Evolutionary conservation across 768 basidiomycete genomes (phyloP), one percentile per base, ranked within the genome.

Genomic region (Solioccasus polychromus): DNA sequence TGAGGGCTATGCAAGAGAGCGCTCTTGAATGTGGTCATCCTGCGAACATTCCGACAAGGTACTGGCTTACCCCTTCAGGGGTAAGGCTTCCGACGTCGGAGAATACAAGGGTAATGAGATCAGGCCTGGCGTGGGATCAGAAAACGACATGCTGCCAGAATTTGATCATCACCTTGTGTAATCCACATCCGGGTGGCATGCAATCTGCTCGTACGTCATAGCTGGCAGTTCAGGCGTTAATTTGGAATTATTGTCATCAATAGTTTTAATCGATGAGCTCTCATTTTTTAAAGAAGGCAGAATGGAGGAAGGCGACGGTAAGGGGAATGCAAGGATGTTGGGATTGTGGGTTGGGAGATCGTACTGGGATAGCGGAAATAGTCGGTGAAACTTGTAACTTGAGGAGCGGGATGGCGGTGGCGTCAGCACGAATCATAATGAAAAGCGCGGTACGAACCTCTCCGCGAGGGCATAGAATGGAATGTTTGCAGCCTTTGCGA

Each of bases 401-500:
- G 52, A 50, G 51, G 52, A 47, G 44, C 25, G 35, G 47, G 61
- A 57, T 53, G 53, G 51, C 49, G 45, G 39, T 51, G 57, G 49
- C 48, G 56, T 58, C 29, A 60, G 47, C 42, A 57, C 38, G 50
- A 39, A 49, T 47, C 26, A 48, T 39, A 23, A 42, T 47, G 53
- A 48, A 45, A 54, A 48, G 39, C 62, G 59, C 31, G 48, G 53
- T 35, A 58, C 62, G 38, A 49, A 86, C 87, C 90, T 92, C 71
- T 94, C 92, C 23, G 92, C 92, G 28, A 93, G 76, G 40, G 91
- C 94, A 69, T 97, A 98, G 66, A 98, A 93, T 4, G 96, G 95
- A 65, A 95, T 96, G 60, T 91, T 89, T 45, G 88, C 80, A 30
- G 91, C 87, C 66, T 92, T 91, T 42, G 96, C 95, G 45, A 97